Conservation (phyloP, 176 grass and related monocot genomes). For the Lolium multiflorum region DNA sequence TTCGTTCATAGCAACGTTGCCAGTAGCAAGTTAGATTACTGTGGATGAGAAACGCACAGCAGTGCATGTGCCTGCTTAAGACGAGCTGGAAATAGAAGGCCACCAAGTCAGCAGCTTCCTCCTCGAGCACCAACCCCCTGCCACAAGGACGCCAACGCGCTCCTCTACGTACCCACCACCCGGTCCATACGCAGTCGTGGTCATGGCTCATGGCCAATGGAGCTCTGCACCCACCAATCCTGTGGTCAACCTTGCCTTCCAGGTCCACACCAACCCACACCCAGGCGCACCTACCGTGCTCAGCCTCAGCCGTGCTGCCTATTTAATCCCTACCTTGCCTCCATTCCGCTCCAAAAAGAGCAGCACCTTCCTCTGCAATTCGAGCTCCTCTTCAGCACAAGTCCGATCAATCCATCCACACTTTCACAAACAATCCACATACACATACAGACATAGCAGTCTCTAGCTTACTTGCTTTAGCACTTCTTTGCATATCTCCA, state of each 20-base stretch:
- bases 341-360: constrained; percentile 50
- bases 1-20: background rate
- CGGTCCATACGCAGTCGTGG: background rate
- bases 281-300: background rate
- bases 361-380: background rate
- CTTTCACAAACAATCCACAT: background rate
- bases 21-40: background rate
- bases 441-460: background rate
- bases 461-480: background rate
- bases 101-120: background rate
- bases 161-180: background rate
- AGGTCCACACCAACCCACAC: constrained; percentile 31
- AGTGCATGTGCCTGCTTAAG: background rate
- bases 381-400: constrained; percentile 15
- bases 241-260: background rate
- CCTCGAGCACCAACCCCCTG: background rate
- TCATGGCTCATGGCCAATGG: background rate
- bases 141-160: background rate
- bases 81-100: background rate
- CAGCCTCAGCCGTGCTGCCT: constrained; percentile 10
- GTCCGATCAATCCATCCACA: background rate
- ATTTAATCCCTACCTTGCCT: constrained; percentile 50
- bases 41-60: background rate
- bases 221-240: background rate
- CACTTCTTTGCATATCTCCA: background rate